Conservation (phyloP, 2,329 filamentous ascomycete species). For the Phaeosphaeriaceae sp. region DNA sequence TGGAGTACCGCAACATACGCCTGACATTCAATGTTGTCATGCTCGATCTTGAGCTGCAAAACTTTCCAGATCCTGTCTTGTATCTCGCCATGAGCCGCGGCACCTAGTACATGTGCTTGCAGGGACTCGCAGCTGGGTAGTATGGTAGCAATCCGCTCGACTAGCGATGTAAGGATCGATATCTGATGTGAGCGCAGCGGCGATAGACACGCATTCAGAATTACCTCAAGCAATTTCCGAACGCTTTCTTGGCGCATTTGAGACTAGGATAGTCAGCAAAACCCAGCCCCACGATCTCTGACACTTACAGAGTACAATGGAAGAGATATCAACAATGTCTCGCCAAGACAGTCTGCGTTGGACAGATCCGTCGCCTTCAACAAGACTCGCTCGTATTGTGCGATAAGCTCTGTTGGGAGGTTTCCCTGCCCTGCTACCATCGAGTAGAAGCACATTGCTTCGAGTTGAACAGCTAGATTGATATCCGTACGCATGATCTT, state of each 20-base stretch:
- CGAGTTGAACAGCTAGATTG: constrained; percentile 33
- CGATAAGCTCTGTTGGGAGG: constrained; percentile 27
- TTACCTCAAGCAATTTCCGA: constrained; percentile 18
- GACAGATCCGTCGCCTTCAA: constrained; percentile 10
- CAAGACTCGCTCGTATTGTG: constrained; percentile 31
- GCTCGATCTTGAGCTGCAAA: constrained; percentile 7
- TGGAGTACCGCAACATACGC: constrained; percentile 18
- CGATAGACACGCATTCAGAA: constrained; percentile 22
- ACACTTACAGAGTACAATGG: constrained; percentile 37
- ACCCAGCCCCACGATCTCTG: neutral
- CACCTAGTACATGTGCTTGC: constrained; percentile 27
- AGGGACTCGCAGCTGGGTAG: constrained; percentile 22
- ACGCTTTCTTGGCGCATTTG: constrained; percentile 26
- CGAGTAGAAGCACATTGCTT: constrained; percentile 40
- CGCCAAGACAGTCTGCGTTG: constrained; percentile 19
- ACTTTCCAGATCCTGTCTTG: constrained; percentile 31
- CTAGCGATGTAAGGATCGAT: constrained; percentile 18
- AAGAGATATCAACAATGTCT: constrained; percentile 33
- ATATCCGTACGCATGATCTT: constrained; percentile 33
- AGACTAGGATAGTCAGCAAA: constrained; percentile 20
- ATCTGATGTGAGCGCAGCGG: constrained; percentile 10
- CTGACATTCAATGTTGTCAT: constrained; percentile 15
- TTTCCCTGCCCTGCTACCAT: constrained; percentile 28
- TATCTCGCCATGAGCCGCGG: constrained; percentile 34
- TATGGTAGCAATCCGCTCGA: constrained; percentile 23